phyloP scores from a whole-genome alignment of 805 yeast species.

The Zygoascus flipseniorum region DNA sequence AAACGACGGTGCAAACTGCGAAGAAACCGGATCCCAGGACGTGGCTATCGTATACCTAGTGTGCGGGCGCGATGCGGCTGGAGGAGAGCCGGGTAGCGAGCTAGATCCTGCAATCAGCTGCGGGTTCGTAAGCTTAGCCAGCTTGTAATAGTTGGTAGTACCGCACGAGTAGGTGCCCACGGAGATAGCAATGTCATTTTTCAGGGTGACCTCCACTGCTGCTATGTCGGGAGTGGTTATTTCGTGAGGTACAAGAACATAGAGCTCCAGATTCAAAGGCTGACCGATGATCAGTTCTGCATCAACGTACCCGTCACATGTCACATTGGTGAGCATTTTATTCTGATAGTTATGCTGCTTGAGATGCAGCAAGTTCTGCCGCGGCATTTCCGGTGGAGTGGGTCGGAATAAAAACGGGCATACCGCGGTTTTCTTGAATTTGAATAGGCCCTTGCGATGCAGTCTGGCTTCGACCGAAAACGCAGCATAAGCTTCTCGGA shows the following conservation, averaged over 20 bases:
- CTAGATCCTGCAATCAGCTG: neutral
- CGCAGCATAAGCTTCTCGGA: neutral
- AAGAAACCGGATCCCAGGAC: neutral
- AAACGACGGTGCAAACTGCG: neutral
- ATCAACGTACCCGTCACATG: neutral
- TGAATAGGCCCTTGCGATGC: constrained; percentile 2
- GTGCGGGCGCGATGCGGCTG: neutral
- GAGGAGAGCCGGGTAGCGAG: neutral
- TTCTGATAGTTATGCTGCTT: neutral
- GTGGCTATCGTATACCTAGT: neutral
- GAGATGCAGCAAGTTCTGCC: neutral
- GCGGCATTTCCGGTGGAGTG: neutral
- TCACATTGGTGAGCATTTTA: neutral
- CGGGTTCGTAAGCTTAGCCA: neutral
- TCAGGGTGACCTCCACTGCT: neutral
- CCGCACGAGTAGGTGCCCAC: neutral
- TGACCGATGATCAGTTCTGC: neutral
- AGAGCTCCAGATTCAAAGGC: neutral
- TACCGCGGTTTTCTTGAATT: neutral
- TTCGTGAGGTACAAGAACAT: neutral
- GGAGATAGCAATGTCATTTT: constrained; percentile 3
- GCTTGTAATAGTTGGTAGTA: constrained; percentile 1
- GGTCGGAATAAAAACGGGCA: neutral
- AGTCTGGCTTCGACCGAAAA: neutral
- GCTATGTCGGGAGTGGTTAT: neutral